phyloP scores from a whole-genome alignment of 2,329 filamentous ascomycete genomes.

The Pseudocercospora eumusae region DNA sequence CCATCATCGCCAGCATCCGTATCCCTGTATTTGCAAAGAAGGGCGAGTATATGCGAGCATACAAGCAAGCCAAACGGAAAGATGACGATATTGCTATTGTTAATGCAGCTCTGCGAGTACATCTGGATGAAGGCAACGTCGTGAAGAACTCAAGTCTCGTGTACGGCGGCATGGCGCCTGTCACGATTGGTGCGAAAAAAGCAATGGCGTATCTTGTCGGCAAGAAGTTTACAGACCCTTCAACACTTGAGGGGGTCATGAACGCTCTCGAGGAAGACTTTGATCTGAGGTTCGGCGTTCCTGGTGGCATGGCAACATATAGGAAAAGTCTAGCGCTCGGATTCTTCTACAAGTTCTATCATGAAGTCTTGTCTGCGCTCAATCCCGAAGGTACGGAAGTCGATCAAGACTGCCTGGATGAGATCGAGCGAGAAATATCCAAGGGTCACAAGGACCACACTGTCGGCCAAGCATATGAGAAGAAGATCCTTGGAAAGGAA shows the following conservation, averaged over 20 bases:
- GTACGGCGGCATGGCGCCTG: conserved; percentile 93
- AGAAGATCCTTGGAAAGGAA: conserved; percentile 82
- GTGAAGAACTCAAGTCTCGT: conserved; percentile 78
- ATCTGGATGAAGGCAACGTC: conserved; percentile 65
- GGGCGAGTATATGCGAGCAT: conserved; percentile 82
- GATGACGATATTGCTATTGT: conserved; percentile 99
- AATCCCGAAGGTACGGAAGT: conserved; percentile 51
- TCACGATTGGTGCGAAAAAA: conserved; percentile 81
- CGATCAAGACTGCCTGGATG: conserved; percentile 74
- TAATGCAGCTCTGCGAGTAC: conserved; percentile 78
- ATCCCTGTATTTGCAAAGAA: conserved; percentile 74
- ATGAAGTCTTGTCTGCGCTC: conserved; percentile 73
- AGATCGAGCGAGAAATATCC: conserved; percentile 84
- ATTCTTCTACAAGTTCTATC: conserved; percentile 97
- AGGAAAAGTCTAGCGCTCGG: conserved; percentile 84
- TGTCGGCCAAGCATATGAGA: conserved; percentile 73
- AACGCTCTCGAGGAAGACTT: conserved; percentile 87
- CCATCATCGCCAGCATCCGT: conserved; percentile 82
- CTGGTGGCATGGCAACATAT: conserved; percentile 96
- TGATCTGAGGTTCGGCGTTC: conserved; percentile 83
- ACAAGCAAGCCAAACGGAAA: conserved; percentile 96
- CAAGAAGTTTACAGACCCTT: conserved; percentile 75
- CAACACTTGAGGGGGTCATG: conserved; percentile 88
- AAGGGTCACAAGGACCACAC: conserved; percentile 75
- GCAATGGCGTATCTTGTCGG: conserved; percentile 73